Percentiles rank a stretch among this genome's conserved stretches.
These are phyloP conservation scores for Vitellaria paradoxa DNA, from an alignment of 179 eudicot species.

Conservation along the genomic window DNA sequence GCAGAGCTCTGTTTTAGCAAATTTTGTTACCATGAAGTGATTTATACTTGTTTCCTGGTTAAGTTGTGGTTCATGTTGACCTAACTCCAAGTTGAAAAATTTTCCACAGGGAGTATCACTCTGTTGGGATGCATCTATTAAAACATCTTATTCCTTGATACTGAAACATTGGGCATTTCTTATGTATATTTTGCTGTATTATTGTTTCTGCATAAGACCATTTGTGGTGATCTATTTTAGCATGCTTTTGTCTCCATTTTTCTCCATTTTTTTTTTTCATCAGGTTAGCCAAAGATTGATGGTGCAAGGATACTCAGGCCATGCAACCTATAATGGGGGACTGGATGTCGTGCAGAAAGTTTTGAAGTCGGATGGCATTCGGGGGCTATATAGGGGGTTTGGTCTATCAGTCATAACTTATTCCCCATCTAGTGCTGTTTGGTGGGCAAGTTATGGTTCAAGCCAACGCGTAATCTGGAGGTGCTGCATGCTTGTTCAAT, in stretches of 20 bases:
- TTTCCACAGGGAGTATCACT: neutral
- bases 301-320: constrained; percentile 99
- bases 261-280: neutral
- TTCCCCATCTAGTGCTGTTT: constrained; percentile 97
- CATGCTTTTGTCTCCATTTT: constrained; percentile 6
- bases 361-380: constrained; percentile 73
- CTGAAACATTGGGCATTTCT: neutral
- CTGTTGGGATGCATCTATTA: too few species aligned
- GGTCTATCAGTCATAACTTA: constrained; percentile 92
- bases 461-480: constrained; percentile 96
- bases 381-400: constrained; percentile 94
- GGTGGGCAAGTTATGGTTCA: constrained; percentile 99
- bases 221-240: neutral
- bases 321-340: constrained; percentile 85
- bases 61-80: too few species aligned
- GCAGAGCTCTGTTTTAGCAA: neutral
- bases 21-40: neutral
- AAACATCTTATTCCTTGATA: neutral
- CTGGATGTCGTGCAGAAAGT: constrained; percentile 88
- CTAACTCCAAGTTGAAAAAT: too few species aligned
- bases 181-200: neutral
- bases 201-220: constrained; percentile 5
- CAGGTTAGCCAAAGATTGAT: constrained; percentile 96
- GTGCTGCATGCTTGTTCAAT: constrained; percentile 27
- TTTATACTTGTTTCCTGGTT: neutral